These are phyloP conservation scores for Boechera divaricarpa DNA, from an alignment of 345 rosid species.

Conservation along the genomic window DNA sequence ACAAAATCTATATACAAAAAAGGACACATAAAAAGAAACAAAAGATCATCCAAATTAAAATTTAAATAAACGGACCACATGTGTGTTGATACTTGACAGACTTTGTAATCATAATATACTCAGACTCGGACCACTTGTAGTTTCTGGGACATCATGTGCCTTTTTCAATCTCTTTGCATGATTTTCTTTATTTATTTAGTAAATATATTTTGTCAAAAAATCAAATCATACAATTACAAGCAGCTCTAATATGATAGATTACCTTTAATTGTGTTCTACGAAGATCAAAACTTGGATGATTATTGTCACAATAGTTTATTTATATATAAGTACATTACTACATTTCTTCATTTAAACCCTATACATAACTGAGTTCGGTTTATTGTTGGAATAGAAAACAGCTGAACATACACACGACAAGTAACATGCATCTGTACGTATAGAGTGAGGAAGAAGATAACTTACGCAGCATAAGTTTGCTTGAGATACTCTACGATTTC, in stretches of 20 bases:
- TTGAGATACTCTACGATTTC: slow-evolving; percentile 77
- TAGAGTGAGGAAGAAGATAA: slow-evolving; percentile 18
- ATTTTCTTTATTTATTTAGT: neutral
- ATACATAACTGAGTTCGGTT: slow-evolving; percentile 17
- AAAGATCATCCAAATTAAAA: slow-evolving; percentile 17
- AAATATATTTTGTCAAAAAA: no score
- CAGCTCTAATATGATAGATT: neutral
- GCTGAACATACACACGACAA: slow-evolving; percentile 18
- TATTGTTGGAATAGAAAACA: slow-evolving; percentile 13
- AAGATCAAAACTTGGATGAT: neutral
- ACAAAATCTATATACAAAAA: slow-evolving; percentile 20
- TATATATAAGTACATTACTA: slow-evolving; percentile 10
- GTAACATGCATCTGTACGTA: slow-evolving; percentile 1
- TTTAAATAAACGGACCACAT: slow-evolving; percentile 39
- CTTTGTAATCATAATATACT: slow-evolving; percentile 32
- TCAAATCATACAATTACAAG: no score
- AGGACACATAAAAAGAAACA: slow-evolving; percentile 28
- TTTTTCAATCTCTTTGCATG: neutral
- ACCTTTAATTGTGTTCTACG: no score
- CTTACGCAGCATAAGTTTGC: slow-evolving; percentile 73
- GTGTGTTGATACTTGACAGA: neutral
- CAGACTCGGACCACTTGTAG: slow-evolving; percentile 30
- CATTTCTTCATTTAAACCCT: neutral
- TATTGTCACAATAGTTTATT: neutral
- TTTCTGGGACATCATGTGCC: neutral